Base-by-base conservation (phyloP, 2,329 filamentous ascomycete genomes). In the Didymella lethalis region DNA sequence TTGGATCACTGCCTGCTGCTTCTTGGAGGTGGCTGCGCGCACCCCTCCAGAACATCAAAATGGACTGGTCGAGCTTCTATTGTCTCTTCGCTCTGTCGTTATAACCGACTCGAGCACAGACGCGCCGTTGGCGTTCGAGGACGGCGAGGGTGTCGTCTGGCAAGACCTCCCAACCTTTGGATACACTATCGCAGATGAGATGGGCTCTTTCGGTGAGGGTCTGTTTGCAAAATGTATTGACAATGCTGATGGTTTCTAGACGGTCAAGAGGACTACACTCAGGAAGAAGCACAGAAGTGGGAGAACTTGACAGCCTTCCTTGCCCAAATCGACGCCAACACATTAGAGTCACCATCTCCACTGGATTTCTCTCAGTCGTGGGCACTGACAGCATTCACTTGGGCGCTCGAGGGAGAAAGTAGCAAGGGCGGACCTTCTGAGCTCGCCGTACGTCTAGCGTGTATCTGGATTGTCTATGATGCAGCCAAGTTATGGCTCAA, bases 271-370 rank as follows among this genome's bases (percentile, higher is more conserved):
- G 47, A 54, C 12, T 53, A 51, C 14, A 64, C 52, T 11, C 46
- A 48, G 25, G 45, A 60, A 34, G 41, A 62, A 43, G 43, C 28
- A 2, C 31, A 45, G 23, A 44, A 46, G 16, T 62, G 49, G 55
- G 58, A 62, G 18, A 64, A 59, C 18, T 48, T 52, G 18, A 62
- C 57, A 11, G 55, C 59, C 11, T 64, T 64, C n/a, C 55, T 61
- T 16, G 59, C 58, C 16, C 59, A 62, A 23, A 25, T 59, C 10
- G 62, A 64, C 36, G 48, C 58, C 18, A 55, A 44, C 40, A 45
- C 47, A 12, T 16, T 16, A 34, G 59, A 61, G 2, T 36, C 59
- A 10, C 32, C 55, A 7, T 48, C 59, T 1, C 28, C 54, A 3
- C 29, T 64, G 14, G 36, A 59, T 14, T 62, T 54, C 10, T 48